A percentile compares a stretch with the other conserved stretches of the same genome.
phyloP scores from a whole-genome alignment of 257 asterid genomes.

The Echites panduratus region DNA sequence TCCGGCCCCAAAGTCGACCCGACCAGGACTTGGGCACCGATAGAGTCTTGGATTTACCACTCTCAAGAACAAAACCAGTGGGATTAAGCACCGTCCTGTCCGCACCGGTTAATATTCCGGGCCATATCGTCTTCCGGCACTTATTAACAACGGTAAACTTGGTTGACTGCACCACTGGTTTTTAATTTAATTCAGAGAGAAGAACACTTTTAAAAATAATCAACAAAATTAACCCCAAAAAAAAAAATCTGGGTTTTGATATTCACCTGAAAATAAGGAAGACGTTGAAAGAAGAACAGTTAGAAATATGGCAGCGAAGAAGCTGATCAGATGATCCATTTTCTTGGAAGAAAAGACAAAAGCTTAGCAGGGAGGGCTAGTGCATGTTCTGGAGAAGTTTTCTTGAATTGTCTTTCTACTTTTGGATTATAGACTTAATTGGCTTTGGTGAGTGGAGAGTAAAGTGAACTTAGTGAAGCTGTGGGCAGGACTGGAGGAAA shows the following conservation, averaged over 20 bases:
- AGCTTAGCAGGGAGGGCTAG: neutral
- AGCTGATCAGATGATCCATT: slow-evolving; percentile 36
- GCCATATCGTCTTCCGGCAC: slow-evolving; percentile 90
- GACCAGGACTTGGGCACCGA: slow-evolving; percentile 77
- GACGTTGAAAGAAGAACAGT: slow-evolving; percentile 32
- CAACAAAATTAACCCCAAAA: slow-evolving; percentile 3
- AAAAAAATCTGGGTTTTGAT: neutral
- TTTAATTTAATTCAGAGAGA: neutral
- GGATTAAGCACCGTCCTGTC: slow-evolving; percentile 49
- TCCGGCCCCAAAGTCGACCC: slow-evolving; percentile 89
- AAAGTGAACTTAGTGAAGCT: too few species aligned
- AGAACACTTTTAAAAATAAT: neutral
- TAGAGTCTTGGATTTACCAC: slow-evolving; percentile 62
- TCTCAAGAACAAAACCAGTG: slow-evolving; percentile 64
- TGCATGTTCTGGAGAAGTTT: neutral
- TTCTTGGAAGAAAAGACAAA: neutral
- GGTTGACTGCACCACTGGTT: slow-evolving; percentile 55
- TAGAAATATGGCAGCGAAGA: slow-evolving; percentile 23
- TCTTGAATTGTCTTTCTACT: neutral
- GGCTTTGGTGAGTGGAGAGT: neutral
- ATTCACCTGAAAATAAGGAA: slow-evolving; percentile 42
- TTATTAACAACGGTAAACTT: slow-evolving; percentile 78
- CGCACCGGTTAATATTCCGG: slow-evolving; percentile 89
- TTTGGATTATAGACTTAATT: neutral
- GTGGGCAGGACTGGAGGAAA: too few species aligned